phyloP scores from a whole-genome alignment of 345 rosid genomes.

The Clarkia xantiana region DNA sequence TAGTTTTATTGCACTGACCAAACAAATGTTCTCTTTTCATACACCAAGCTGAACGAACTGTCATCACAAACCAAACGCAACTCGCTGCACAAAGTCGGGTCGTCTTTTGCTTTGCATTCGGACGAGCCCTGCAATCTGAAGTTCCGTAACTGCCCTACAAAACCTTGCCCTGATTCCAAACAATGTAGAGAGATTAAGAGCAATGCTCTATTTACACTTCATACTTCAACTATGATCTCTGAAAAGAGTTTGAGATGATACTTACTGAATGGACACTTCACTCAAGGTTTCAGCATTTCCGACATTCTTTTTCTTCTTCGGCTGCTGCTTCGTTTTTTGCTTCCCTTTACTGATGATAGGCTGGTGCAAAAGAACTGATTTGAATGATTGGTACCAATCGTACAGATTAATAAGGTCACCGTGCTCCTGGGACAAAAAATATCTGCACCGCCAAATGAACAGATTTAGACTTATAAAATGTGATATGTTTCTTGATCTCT shows the following conservation, averaged over 20 bases:
- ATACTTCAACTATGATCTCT: too few species aligned
- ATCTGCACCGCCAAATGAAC: slow-evolving; percentile 27
- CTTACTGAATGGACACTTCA: slow-evolving; percentile 42
- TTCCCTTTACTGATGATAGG: slow-evolving; percentile 31
- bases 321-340: slow-evolving; percentile 32
- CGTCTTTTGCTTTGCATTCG: slow-evolving; percentile 85
- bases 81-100: slow-evolving; percentile 71
- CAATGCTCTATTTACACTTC: background rate
- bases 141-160: slow-evolving; percentile 77
- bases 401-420: slow-evolving; percentile 78
- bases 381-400: slow-evolving; percentile 92
- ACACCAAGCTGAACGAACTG: too few species aligned
- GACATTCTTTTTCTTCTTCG: slow-evolving; percentile 47
- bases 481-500: slow-evolving; percentile 1
- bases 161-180: slow-evolving; percentile 50
- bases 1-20: too few species aligned
- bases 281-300: slow-evolving; percentile 32
- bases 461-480: background rate
- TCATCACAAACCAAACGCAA: slow-evolving; percentile 61
- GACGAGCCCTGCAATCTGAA: slow-evolving; percentile 77
- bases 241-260: background rate
- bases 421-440: slow-evolving; percentile 69
- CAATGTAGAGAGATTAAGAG: background rate
- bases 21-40: too few species aligned
- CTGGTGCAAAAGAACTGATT: slow-evolving; percentile 24